Evolutionary conservation across 805 yeast species (phyloP).

Genomic region (Candida coquimbonensis): DNA sequence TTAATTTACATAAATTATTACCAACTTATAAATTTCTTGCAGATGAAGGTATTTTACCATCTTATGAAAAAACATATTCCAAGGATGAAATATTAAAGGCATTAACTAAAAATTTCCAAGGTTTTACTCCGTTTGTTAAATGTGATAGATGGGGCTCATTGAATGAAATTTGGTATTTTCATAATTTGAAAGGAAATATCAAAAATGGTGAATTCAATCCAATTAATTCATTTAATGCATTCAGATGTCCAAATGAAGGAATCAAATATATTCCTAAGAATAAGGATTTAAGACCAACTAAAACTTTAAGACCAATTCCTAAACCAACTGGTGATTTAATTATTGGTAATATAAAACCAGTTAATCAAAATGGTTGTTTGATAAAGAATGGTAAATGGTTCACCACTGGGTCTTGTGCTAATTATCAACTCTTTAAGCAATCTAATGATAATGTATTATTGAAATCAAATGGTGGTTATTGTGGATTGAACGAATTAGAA

Average conservation of each 20-base stretch:
- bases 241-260: constrained; percentile 64
- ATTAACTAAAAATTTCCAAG: constrained; percentile 42
- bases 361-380: constrained; percentile 61
- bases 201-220: constrained; percentile 57
- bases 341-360: constrained; percentile 43
- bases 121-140: constrained; percentile 46
- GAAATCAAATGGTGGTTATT: constrained; percentile 65
- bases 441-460: constrained; percentile 40
- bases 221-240: constrained; percentile 47
- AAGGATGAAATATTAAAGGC: constrained; percentile 49
- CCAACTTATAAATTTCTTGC: constrained; percentile 64
- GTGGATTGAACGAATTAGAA: constrained; percentile 40
- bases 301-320: constrained; percentile 21
- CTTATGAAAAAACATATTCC: constrained; percentile 47
- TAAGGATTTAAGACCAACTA: constrained; percentile 16
- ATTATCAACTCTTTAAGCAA: constrained; percentile 39
- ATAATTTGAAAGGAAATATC: constrained; percentile 67
- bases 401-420: constrained; percentile 76
- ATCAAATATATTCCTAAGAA: constrained; percentile 52
- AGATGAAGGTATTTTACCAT: constrained; percentile 69
- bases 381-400: constrained; percentile 87
- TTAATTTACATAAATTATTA: constrained; percentile 46
- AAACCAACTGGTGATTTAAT: constrained; percentile 26
- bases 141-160: constrained; percentile 47
- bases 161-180: constrained; percentile 66